These are phyloP conservation scores for Striga asiatica DNA, from an alignment of 257 asterid species.

Conservation along the genomic window DNA sequence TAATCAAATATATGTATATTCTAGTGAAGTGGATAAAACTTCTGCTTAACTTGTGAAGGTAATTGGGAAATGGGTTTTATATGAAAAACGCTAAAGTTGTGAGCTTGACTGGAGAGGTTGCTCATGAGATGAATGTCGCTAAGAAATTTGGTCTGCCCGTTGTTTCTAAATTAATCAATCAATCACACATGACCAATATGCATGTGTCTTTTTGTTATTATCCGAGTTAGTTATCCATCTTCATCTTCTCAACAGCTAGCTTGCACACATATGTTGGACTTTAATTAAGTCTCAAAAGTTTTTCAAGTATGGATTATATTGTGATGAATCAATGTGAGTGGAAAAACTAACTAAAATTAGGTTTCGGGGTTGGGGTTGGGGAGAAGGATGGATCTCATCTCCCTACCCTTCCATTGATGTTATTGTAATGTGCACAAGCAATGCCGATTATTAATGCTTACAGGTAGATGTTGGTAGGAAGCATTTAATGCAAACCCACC, in stretches of 20 bases:
- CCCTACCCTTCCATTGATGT: no score
- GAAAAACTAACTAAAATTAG: no score
- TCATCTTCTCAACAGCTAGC: not conserved
- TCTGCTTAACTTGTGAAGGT: not conserved
- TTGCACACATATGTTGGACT: not conserved
- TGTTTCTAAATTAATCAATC: not conserved
- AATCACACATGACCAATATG: not conserved
- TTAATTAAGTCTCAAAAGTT: no score
- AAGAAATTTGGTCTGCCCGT: no score
- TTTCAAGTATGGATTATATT: no score
- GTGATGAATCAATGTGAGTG: no score
- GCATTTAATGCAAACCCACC: slow-evolving; percentile 38
- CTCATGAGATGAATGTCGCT: no score
- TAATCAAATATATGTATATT: not conserved
- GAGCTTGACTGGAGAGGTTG: slow-evolving; percentile 19
- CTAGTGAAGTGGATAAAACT: no score
- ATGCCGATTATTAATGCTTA: slow-evolving; percentile 17
- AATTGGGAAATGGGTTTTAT: slow-evolving; percentile 9
- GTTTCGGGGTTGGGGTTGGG: not conserved
- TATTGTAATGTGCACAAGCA: no score
- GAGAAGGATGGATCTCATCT: not conserved
- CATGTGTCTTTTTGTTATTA: not conserved
- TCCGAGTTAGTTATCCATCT: no score
- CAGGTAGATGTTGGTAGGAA: slow-evolving; percentile 35
- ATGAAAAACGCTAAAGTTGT: slow-evolving; percentile 27